Evolutionary conservation across 495 filamentous ascomycete species (phyloP).

Genomic region (Penicillium parvum): DNA sequence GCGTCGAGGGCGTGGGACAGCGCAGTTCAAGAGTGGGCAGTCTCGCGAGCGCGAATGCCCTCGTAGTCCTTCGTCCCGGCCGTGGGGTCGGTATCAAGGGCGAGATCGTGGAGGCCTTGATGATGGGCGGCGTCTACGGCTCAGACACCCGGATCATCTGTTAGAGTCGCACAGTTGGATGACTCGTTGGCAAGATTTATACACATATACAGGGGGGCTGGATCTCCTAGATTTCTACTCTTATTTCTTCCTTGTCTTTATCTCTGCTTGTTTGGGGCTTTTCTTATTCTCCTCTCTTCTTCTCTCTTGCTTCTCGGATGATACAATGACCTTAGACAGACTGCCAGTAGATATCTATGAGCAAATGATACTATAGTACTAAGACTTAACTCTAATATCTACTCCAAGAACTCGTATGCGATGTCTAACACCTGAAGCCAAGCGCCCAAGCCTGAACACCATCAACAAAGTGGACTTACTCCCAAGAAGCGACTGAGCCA

Average conservation of each 20-base stretch:
- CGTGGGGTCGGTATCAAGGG: conserved; percentile 48
- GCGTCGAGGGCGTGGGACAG: conserved; percentile 58
- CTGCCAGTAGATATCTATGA: conserved; percentile 14
- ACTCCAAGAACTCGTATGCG: no score
- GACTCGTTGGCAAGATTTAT: conserved; percentile 7
- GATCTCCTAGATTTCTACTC: conserved; percentile 10
- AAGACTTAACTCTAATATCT: background rate
- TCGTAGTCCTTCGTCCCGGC: conserved; percentile 68
- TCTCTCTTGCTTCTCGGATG: background rate
- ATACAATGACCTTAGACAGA: conserved; percentile 11
- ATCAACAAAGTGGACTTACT: no score
- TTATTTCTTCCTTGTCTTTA: conserved; percentile 4
- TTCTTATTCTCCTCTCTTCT: conserved; percentile 3
- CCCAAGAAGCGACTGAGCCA: no score
- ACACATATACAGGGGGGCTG: conserved; percentile 13
- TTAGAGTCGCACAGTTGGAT: conserved; percentile 8
- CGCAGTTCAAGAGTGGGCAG: conserved; percentile 87
- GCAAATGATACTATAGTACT: conserved; percentile 7
- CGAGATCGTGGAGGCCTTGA: conserved; percentile 53
- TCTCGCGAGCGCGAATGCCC: conserved; percentile 78
- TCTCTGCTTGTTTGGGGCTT: no score
- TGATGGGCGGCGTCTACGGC: conserved; percentile 50
- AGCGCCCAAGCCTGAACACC: no score
- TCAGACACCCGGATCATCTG: conserved; percentile 27
- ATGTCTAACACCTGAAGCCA: no score